Base-by-base conservation (phyloP, 2,329 filamentous ascomycete genomes). In the Sclerotinia glacialis region DNA sequence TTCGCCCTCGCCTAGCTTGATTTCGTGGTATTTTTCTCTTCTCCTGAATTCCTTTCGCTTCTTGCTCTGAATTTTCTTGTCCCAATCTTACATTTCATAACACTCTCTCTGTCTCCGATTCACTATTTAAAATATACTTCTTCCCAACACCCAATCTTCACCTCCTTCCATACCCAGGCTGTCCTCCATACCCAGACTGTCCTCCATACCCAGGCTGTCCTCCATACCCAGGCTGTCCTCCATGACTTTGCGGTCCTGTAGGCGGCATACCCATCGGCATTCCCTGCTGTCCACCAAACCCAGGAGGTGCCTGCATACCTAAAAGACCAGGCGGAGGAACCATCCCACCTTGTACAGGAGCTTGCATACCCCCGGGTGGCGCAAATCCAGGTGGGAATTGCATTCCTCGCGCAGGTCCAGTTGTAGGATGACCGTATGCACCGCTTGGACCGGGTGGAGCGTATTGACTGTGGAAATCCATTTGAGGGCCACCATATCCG, bases 401-500 rank as follows among this genome's bases (percentile, higher is more conserved):
- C 0, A 60, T 47, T 60, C 56, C 56, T 37, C 56, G 40, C 11
- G 11, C 28, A 23, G 56, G 58, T 3, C 58, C 58, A 26, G 21
- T 26, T 7, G 58, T n/a, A 60, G 58, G 58, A 7, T 47, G 44
- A 11, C 42, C 56, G 5, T 60, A 60, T 60, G 52, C 52, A 14
- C 56, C 56, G 8, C 56, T 46, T 60, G 56, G 56, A 1, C 82
- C 83, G 34, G 83, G 82, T 14, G 80, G 78, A 37, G 78, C 80
- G 73, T 60, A 42, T 26, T 60, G 58, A 80, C 76, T 76, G 66
- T 80, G 78, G 72, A 83, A 67, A 83, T 63, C 81, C 79, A 60
- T 49, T 65, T 84, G 82, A 18, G 85, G 88, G 12, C 89, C 89
- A 52, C 88, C 89, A 74, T 89, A 90, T 1, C 87, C 87, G 60